Conservation (phyloP, 768 basidiomycete species). For the Mycena pura region DNA sequence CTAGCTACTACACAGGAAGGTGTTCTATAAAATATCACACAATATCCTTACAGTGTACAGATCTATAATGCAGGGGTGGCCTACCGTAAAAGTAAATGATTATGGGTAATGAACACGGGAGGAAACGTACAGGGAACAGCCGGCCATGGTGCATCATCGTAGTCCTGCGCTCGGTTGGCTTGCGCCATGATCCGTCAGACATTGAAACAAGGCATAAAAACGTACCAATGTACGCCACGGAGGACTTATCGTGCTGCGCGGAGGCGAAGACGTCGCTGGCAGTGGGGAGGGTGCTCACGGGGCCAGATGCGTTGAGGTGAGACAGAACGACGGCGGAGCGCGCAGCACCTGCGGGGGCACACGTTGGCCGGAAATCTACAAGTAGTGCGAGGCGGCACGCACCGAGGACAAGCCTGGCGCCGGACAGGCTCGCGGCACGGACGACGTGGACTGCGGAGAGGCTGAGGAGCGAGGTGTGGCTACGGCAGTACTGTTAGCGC, state of each 20-base stretch:
- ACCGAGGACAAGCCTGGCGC: conserved; percentile 18
- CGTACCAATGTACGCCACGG: no score
- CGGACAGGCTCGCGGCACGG: conserved; percentile 18
- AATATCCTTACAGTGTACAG: no score
- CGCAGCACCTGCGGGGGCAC: conserved; percentile 12
- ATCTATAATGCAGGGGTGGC: no score
- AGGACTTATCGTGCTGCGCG: conserved; percentile 20
- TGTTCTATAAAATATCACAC: no score
- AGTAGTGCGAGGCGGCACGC: not conserved
- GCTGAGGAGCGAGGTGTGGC: conserved; percentile 12
- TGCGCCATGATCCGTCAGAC: no score
- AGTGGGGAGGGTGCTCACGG: conserved; percentile 16
- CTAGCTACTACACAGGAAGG: no score
- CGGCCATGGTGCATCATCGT: no score
- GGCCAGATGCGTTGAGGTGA: conserved; percentile 6
- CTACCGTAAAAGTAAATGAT: no score
- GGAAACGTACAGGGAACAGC: no score
- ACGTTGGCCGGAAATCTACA: not conserved
- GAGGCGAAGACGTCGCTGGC: conserved; percentile 23
- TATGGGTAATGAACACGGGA: no score
- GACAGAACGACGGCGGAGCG: not conserved
- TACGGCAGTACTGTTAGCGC: not conserved
- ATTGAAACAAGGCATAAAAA: no score
- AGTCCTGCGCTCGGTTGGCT: no score
- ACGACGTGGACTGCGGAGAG: conserved; percentile 16